Conservation (phyloP, 192 early-diverging fungal species). For the Phlyctochytrium arcticum region DNA sequence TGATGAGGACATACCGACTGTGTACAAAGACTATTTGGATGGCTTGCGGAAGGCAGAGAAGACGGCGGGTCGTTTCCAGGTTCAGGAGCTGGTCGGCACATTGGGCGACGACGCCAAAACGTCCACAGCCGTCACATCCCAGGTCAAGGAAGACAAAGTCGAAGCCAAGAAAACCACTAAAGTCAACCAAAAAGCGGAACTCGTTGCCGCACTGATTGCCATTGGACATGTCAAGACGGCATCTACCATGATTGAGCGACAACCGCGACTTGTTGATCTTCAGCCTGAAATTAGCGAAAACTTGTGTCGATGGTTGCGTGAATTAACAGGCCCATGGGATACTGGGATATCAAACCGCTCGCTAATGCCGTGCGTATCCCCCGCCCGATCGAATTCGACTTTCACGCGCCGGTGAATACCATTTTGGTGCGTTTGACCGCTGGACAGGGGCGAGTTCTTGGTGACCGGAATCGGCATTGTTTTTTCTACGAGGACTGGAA, state of each 20-base stretch:
- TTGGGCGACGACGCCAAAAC: conserved; percentile 32
- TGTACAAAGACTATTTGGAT: conserved; percentile 40
- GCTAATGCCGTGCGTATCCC: background rate
- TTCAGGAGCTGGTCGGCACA: conserved; percentile 35
- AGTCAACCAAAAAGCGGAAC: conserved; percentile 62
- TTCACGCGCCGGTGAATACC: conserved; percentile 27
- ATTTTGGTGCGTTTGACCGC: conserved; percentile 17
- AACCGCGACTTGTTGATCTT: conserved; percentile 46
- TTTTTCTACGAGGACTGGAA: conserved; percentile 66
- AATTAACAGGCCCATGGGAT: conserved; percentile 55
- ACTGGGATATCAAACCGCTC: conserved; percentile 30
- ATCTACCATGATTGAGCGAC: conserved; percentile 45
- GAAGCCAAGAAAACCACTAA: conserved; percentile 11
- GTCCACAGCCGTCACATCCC: conserved; percentile 6
- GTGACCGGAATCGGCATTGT: conserved; percentile 22
- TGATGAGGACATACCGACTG: conserved; percentile 47
- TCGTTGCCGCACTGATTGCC: conserved; percentile 56
- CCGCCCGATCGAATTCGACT: background rate
- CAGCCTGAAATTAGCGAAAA: conserved; percentile 59
- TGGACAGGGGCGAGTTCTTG: conserved; percentile 5
- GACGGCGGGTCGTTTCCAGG: conserved; percentile 40
- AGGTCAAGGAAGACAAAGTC: background rate
- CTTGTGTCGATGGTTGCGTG: conserved; percentile 57
- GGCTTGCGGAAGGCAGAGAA: conserved; percentile 40
- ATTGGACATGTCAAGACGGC: conserved; percentile 60